phyloP scores from a whole-genome alignment of 305 asterid genomes.

The Vinca major region DNA sequence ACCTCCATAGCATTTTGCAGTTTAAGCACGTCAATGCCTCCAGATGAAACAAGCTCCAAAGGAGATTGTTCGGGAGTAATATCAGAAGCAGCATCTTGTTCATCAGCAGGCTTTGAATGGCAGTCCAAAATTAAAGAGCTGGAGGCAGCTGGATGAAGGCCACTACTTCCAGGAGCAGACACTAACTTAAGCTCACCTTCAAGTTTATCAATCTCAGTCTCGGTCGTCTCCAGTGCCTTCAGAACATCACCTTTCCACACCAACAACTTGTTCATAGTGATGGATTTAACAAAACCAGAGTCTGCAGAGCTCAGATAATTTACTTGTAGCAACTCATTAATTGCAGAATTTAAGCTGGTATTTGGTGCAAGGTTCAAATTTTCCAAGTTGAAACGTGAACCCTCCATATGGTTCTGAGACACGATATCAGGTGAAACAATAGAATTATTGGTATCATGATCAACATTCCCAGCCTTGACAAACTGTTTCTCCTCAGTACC shows the following conservation, averaged over 20 bases:
- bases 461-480: slow-evolving; percentile 34
- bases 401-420: slow-evolving; percentile 41
- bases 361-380: slow-evolving; percentile 51
- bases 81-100: slow-evolving; percentile 29
- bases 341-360: slow-evolving; percentile 49
- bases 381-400: slow-evolving; percentile 62
- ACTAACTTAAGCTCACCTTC: slow-evolving; percentile 69
- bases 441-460: slow-evolving; percentile 36
- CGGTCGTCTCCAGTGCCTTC: slow-evolving; percentile 76
- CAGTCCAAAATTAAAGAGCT: slow-evolving; percentile 21
- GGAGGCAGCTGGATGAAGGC: slow-evolving; percentile 30
- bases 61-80: slow-evolving; percentile 27
- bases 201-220: slow-evolving; percentile 74
- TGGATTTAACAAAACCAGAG: slow-evolving; percentile 44
- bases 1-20: slow-evolving; percentile 25
- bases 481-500: slow-evolving; percentile 71
- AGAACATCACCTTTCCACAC: slow-evolving; percentile 60
- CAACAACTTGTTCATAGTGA: slow-evolving; percentile 59
- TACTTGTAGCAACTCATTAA: slow-evolving; percentile 56
- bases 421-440: slow-evolving; percentile 43
- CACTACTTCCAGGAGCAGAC: slow-evolving; percentile 31
- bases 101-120: slow-evolving; percentile 19
- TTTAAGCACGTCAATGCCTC: slow-evolving; percentile 26
- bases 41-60: slow-evolving; percentile 33
- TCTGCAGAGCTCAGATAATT: slow-evolving; percentile 44